Evolutionary conservation across 306 rosid genomes (phyloP).

Genomic region (Astragalus membranaceus): DNA sequence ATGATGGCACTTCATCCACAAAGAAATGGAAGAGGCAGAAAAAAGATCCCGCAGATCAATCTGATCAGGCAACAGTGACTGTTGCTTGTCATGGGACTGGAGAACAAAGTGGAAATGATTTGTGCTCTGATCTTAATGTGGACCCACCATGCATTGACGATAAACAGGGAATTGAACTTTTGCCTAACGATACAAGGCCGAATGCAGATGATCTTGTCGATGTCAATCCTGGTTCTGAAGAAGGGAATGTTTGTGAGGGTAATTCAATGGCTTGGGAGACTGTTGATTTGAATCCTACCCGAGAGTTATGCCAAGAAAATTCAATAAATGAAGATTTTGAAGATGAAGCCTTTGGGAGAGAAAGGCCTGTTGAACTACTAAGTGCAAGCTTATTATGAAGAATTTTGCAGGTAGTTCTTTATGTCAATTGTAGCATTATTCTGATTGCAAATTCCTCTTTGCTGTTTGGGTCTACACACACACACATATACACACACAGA

Average conservation of each 20-base stretch:
- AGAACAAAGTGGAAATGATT: slow-evolving; percentile 67
- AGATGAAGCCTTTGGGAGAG: slow-evolving; percentile 74
- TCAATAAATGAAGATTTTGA: slow-evolving; percentile 88
- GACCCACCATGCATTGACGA: slow-evolving; percentile 66
- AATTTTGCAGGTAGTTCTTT: slow-evolving; percentile 54
- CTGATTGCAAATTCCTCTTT: background rate
- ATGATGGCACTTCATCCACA: slow-evolving; percentile 98
- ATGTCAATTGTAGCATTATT: slow-evolving; percentile 1
- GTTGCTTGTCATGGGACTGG: slow-evolving; percentile 60
- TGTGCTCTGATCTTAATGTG: slow-evolving; percentile 82
- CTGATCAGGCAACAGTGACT: slow-evolving; percentile 76
- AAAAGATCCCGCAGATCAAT: slow-evolving; percentile 71
- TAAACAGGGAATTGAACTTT: slow-evolving; percentile 57
- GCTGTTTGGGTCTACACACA: background rate
- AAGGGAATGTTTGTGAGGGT: slow-evolving; percentile 42
- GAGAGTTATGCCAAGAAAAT: slow-evolving; percentile 83
- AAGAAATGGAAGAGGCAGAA: slow-evolving; percentile 99
- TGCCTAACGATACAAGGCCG: slow-evolving; percentile 39
- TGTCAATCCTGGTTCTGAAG: slow-evolving; percentile 48
- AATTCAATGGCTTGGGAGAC: slow-evolving; percentile 59
- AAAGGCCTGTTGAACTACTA: slow-evolving; percentile 58
- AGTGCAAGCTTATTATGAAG: slow-evolving; percentile 65
- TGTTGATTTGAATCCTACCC: slow-evolving; percentile 46
- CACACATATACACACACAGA: no score
- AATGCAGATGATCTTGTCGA: slow-evolving; percentile 48